Percentiles rank a stretch among this genome's conserved stretches.
Conservation (phyloP, 2,329 filamentous ascomycete species). For the Aspergillus clavatus region DNA sequence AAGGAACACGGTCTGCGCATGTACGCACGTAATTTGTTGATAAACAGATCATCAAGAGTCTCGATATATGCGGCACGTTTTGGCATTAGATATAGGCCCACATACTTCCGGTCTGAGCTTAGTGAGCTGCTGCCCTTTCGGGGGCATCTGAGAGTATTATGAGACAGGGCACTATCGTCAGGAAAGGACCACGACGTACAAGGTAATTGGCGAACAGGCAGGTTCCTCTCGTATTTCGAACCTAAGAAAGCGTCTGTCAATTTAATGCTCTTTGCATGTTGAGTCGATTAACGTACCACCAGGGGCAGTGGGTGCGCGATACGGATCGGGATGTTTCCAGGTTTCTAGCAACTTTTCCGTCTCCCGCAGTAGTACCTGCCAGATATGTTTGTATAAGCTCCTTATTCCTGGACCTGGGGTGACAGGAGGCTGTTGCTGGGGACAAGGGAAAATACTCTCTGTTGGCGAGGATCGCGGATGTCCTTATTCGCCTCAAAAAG, state of each 20-base stretch:
- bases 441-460: conserved; percentile 58
- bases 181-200: conserved; percentile 57
- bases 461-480: conserved; percentile 76
- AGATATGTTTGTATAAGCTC: conserved; percentile 6
- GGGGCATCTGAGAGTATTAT: conserved; percentile 12
- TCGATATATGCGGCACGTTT: too few species aligned
- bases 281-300: conserved; percentile 62
- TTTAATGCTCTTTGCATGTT: too few species aligned
- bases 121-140: conserved; percentile 1
- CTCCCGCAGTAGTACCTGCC: conserved; percentile 74
- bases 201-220: conserved; percentile 72
- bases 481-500: conserved; percentile 91
- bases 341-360: conserved; percentile 82
- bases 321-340: conserved; percentile 98
- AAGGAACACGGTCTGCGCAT: too few species aligned
- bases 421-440: background rate
- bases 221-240: conserved; percentile 96
- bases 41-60: too few species aligned
- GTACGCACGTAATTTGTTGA: too few species aligned
- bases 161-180: conserved; percentile 2
- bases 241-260: too few species aligned
- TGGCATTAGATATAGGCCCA: conserved; percentile 7
- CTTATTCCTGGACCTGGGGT: background rate
- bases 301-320: conserved; percentile 80
- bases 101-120: conserved; percentile 16